Percentiles rank a stretch among this genome's conserved stretches.
These are phyloP conservation scores for Melampsora larici-populina DNA, from an alignment of 1,284 basidiomycete genomes.

Conservation along the genomic window DNA sequence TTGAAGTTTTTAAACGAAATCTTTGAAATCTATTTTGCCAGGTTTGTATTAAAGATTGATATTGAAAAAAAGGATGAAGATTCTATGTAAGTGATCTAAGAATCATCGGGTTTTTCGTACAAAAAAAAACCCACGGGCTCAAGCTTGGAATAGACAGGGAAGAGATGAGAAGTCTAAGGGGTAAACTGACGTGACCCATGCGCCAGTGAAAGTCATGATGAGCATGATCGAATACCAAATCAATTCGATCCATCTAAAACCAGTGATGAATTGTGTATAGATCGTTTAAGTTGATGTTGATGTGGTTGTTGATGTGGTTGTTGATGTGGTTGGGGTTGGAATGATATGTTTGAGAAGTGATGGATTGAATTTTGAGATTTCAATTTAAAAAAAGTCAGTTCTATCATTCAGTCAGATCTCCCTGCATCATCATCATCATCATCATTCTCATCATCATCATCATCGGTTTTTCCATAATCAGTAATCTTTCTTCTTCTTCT, in stretches of 20 bases:
- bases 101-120: not conserved
- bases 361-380: not conserved
- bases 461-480: no score
- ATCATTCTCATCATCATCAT: no score
- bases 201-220: slow-evolving; percentile 29
- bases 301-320: not conserved
- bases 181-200: slow-evolving; percentile 28
- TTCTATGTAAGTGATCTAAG: not conserved
- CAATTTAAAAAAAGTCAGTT: not conserved
- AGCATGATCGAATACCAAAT: slow-evolving; percentile 39
- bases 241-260: slow-evolving; percentile 36
- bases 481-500: not conserved
- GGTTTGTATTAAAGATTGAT: not conserved
- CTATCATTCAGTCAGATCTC: not conserved
- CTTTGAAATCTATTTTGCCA: slow-evolving; percentile 24
- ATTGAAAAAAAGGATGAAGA: no score
- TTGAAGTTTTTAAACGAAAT: slow-evolving; percentile 1
- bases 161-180: not conserved
- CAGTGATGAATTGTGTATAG: not conserved
- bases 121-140: not conserved
- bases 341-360: not conserved
- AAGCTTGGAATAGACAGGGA: not conserved
- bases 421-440: no score
- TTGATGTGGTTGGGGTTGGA: not conserved
- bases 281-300: no score